phyloP scores from a whole-genome alignment of 495 filamentous ascomycete species.

The Hypoxylon trugodes region DNA sequence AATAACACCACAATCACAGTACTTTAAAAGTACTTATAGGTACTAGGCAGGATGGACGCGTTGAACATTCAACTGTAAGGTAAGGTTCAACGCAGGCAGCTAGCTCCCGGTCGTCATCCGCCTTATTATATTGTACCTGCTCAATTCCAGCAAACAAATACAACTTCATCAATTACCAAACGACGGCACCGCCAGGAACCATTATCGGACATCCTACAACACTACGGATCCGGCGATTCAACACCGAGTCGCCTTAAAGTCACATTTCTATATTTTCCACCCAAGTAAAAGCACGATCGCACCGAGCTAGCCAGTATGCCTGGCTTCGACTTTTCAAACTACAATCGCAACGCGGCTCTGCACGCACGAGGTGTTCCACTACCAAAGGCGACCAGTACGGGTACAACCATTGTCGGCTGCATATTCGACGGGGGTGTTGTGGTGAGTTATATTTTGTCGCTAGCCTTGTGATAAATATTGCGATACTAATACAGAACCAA shows the following conservation, averaged over 20 bases:
- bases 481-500: neutral
- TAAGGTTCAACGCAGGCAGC: slow-evolving; percentile 38
- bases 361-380: slow-evolving; percentile 92
- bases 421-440: slow-evolving; percentile 97
- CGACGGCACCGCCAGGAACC: slow-evolving; percentile 7
- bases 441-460: slow-evolving; percentile 57
- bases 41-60: slow-evolving; percentile 11
- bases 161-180: slow-evolving; percentile 2
- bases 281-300: neutral
- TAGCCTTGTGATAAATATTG: neutral
- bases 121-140: neutral
- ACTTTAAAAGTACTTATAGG: neutral
- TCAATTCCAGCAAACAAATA: slow-evolving; percentile 18
- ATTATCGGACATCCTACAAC: neutral
- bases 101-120: slow-evolving; percentile 44
- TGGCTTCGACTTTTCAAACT: slow-evolving; percentile 99
- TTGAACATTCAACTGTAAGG: neutral
- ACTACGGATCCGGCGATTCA: neutral
- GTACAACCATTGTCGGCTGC: slow-evolving; percentile 99
- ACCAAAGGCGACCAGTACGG: slow-evolving; percentile 97
- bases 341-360: slow-evolving; percentile 96
- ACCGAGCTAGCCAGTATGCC: slow-evolving; percentile 70
- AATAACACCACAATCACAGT: too few relatives aligned
- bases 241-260: neutral
- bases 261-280: neutral